These are phyloP conservation scores for Pseudomonodictys pantanalensis DNA, from an alignment of 495 filamentous ascomycete genomes.

Conservation along the genomic window DNA sequence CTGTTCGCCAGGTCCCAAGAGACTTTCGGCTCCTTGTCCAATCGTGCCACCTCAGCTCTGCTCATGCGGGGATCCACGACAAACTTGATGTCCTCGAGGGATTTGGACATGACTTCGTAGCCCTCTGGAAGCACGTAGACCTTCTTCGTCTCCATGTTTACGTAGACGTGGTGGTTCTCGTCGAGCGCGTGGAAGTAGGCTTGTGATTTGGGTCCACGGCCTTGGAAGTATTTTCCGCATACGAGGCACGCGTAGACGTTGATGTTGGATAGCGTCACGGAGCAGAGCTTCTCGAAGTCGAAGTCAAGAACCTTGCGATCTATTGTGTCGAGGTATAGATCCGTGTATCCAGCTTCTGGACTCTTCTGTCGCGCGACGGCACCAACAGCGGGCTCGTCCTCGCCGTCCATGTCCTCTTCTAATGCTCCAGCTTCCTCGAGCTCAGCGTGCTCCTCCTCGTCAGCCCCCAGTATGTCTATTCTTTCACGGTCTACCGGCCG, in stretches of 20 bases:
- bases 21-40: slow-evolving; percentile 73
- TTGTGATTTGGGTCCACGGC: slow-evolving; percentile 86
- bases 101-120: slow-evolving; percentile 94
- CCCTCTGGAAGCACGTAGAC: slow-evolving; percentile 96
- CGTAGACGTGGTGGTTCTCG: slow-evolving; percentile 90
- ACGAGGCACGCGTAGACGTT: slow-evolving; percentile 98
- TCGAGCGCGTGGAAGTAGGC: slow-evolving; percentile 98
- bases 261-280: slow-evolving; percentile 91
- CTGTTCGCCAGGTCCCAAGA: slow-evolving; percentile 76
- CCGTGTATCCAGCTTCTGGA: slow-evolving; percentile 84
- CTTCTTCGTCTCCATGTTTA: slow-evolving; percentile 94
- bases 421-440: slow-evolving; percentile 48
- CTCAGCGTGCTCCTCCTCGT: slow-evolving; percentile 40
- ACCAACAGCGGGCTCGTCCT: slow-evolving; percentile 45
- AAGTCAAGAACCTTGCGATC: slow-evolving; percentile 84
- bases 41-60: slow-evolving; percentile 69
- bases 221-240: slow-evolving; percentile 97
- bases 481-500: slow-evolving; percentile 25
- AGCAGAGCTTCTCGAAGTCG: slow-evolving; percentile 98
- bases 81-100: slow-evolving; percentile 97
- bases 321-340: slow-evolving; percentile 97
- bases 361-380: slow-evolving; percentile 58
- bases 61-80: slow-evolving; percentile 89
- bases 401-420: slow-evolving; percentile 42
- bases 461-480: slow-evolving; percentile 36